Base-by-base conservation (phyloP, 495 filamentous ascomycete species). In the Penicillium ochrochloron region DNA sequence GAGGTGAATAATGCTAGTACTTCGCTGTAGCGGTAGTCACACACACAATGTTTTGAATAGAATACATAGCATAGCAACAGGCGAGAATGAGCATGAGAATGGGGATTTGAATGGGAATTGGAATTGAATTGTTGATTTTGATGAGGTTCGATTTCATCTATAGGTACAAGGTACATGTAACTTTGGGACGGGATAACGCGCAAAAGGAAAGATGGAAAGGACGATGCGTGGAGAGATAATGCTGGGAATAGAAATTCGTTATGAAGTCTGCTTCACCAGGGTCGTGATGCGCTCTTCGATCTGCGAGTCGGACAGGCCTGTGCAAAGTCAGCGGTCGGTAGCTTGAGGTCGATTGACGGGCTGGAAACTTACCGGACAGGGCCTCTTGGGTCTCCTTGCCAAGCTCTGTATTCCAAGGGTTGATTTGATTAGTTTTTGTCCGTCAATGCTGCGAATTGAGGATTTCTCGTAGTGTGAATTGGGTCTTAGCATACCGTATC, bases 351-450 rank as follows among this genome's bases (percentile, higher is more conserved):
- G 35, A 9, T 9, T 42, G 12, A 29, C 19, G 14, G 5, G 42
- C 60, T 25, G 70, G 63, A 55, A 11, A 31, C 77, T 37, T 69
- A 95, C 94, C 94, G 70, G 84, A 83, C 78, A 99, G 82, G 64
- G 89, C 86, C 75, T 91, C 88, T 77, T 88, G 89, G 83, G 88
- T 95, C 84, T 99, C 95, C 79, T 89, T 87, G 67, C 95, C 95
- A 68, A 92, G 87, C 52, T 91, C 94, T 97, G 71, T 62, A 44
- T 27, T 15, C 6, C 27, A 39, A 31, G 10, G 7, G 42, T 35
- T 10, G 21, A 27, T 31, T 53, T 37, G 35, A 59, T 70, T 69
- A 71, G 59, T 50, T 42, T n/a, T 33, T 10, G 5, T 11, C 29
- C 7, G 10, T 57, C 23, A 4, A 21, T 41, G 5, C 0, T 57